Base-by-base conservation (phyloP, 177 flowering plant genomes). In the Vitis hybrid region DNA sequence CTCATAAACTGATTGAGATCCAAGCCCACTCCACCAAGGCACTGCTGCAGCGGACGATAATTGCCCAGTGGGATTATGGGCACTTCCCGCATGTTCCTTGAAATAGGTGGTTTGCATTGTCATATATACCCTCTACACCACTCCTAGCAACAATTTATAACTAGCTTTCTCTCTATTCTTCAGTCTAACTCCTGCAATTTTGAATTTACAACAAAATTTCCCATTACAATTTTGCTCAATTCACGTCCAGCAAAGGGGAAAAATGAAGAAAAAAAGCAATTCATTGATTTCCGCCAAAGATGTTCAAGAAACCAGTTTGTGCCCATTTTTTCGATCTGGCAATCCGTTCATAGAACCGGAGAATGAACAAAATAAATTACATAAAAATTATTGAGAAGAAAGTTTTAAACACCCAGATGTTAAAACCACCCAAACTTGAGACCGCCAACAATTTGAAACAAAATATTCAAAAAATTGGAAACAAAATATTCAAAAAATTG, bases 21-120 rank as follows among this genome's bases (percentile, higher is more conserved):
- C 83, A 51, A 78, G 51, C 13, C 81, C 67, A 74, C 76, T 79
- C 90, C 89, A 83, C 77, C 83, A 76, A 67, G 89, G 81, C 57
- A 71, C 72, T 2, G 82, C 68, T 60, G 79, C 65, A 52, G 64
- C 51, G 1, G 86, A 73, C 14, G 85, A 73, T 59, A 85, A 59
- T 68, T 87, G 88, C 71, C 81, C 84, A 50, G 63, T 47, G 14
- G 83, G 68, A 72, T 76, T 83, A 31, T 74, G 84, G 57, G 24
- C 58, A 66, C 64, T 57, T 60, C 83, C 82, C 65, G 75, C 87
- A 65, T 82, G 83, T 31, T 84, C 87, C 76, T 83, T 86, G 62
- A 81, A 67, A 73, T 73, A 73, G 28, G 79, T 63, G 58, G 90
- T 77, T 64, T 83, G 82, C 87, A 82, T 83, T 50, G 78, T 76